Base-by-base conservation (phyloP, 805 yeast genomes). In the Starmerella stigmatis region DNA sequence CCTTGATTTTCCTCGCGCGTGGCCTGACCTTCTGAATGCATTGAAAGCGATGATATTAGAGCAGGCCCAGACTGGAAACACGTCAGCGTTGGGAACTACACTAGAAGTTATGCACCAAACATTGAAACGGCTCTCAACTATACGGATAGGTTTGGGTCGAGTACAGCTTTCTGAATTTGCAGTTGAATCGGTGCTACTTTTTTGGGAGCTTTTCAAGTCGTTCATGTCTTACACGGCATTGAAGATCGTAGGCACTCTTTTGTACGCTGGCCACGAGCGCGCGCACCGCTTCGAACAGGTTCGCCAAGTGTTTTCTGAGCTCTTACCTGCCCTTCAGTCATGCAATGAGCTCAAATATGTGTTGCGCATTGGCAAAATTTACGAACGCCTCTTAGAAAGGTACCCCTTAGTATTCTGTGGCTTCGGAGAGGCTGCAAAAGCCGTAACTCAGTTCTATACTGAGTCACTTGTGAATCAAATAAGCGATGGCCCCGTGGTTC, bases 21-120 rank as follows among this genome's bases (percentile, higher is more conserved):
- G 96, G 96, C 86, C 94, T 0, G 62, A 72, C 2, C 59, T 92
- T 16, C 81, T 92, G 57, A 88, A 82, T 46, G 79, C 78, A 12
- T 68, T 64, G 12, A 46, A 52, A 25, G 25, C 52, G 10, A 30
- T 47, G 28, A 36, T 42, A 6, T 3, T 41, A 1, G 30, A 37
- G 3, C 32, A 32, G 15, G 45, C 49, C 2, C 22, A 32, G 12
- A 21, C 42, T 5, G 43, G 28, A 5, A 68, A 69, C 12, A 62
- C 65, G 22, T 62, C 64, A 35, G 67, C 64, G 21, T 72, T 81
- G 9, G 76, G 76, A 58, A 84, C 86, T 56, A 55, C 76, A 11
- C 67, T 86, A 46, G 64, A 78, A 15, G 77, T 84, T 15, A 59
- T 84, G 44, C 85, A 85, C 60, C 94, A 86, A 60, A 70, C 84